Evolutionary conservation across 169 alveolate genomes (phyloP).

Genomic region (Miamiensis avidus): DNA sequence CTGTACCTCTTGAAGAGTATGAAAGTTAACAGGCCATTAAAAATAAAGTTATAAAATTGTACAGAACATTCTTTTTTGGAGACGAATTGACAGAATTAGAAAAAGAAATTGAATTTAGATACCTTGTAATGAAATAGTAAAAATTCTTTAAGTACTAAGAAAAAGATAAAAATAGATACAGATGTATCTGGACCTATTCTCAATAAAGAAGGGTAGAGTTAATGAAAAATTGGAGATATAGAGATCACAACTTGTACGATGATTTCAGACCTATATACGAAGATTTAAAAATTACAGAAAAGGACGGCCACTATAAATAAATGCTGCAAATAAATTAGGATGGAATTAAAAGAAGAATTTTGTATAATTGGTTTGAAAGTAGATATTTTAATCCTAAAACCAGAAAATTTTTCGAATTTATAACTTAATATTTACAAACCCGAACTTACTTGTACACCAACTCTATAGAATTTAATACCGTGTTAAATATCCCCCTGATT

Average conservation of each 20-base stretch:
- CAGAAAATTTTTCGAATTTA: constrained; percentile 19
- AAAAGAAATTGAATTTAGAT: constrained; percentile 61
- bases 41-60: constrained; percentile 39
- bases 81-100: constrained; percentile 57
- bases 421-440: constrained; percentile 33
- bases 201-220: constrained; percentile 56
- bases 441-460: constrained; percentile 58
- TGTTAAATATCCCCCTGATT: constrained; percentile 64
- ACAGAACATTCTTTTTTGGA: constrained; percentile 57
- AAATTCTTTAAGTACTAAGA: constrained; percentile 43
- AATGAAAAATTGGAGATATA: constrained; percentile 53
- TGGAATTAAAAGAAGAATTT: constrained; percentile 30
- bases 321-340: constrained; percentile 40
- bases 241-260: constrained; percentile 51
- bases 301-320: constrained; percentile 27
- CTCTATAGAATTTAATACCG: constrained; percentile 59
- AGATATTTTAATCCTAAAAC: constrained; percentile 37
- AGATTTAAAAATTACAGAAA: constrained; percentile 43
- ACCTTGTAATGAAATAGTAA: constrained; percentile 46
- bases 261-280: constrained; percentile 57
- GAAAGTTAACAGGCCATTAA: constrained; percentile 42
- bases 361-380: constrained; percentile 50
- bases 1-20: constrained; percentile 48
- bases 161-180: constrained; percentile 48
- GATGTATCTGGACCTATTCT: constrained; percentile 66